Evolutionary conservation across 2,329 filamentous ascomycete species (phyloP).

Genomic region (Fusarium miscanthi): DNA sequence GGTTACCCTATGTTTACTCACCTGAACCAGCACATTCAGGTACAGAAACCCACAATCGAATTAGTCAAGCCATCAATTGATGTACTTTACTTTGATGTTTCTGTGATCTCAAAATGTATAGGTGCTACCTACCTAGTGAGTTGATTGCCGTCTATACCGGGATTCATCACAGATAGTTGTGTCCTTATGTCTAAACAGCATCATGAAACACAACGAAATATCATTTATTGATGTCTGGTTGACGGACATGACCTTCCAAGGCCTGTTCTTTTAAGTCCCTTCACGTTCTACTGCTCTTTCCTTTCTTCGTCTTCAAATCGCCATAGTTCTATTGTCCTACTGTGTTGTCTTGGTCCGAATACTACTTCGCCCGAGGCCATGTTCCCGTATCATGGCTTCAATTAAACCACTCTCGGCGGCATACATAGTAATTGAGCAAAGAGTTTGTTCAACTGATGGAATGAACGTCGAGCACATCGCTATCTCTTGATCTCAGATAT

Average conservation of each 20-base stretch:
- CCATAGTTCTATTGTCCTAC: rapidly evolving
- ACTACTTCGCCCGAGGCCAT: background rate
- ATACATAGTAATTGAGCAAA: background rate
- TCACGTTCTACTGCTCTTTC: background rate
- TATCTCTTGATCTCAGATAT: background rate
- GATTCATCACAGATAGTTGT: rapidly evolving
- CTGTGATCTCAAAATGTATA: too few species aligned
- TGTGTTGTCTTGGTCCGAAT: background rate
- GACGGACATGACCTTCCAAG: background rate
- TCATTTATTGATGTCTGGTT: background rate
- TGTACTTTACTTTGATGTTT: background rate
- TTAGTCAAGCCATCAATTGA: background rate
- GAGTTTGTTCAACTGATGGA: too few species aligned
- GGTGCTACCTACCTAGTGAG: background rate
- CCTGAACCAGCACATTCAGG: background rate
- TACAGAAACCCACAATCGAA: background rate
- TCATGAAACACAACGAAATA: rapidly evolving
- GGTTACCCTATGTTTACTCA: background rate
- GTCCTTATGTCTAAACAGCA: background rate
- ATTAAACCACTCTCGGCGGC: background rate
- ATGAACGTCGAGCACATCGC: rapidly evolving
- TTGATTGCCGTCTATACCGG: background rate
- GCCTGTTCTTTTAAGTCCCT: rapidly evolving
- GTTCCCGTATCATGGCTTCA: background rate
- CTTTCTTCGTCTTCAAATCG: too few species aligned